Percentiles rank a stretch among this genome's conserved stretches.
phyloP scores from a whole-genome alignment of 306 rosid species.

The Astragalus glycyphyllos region DNA sequence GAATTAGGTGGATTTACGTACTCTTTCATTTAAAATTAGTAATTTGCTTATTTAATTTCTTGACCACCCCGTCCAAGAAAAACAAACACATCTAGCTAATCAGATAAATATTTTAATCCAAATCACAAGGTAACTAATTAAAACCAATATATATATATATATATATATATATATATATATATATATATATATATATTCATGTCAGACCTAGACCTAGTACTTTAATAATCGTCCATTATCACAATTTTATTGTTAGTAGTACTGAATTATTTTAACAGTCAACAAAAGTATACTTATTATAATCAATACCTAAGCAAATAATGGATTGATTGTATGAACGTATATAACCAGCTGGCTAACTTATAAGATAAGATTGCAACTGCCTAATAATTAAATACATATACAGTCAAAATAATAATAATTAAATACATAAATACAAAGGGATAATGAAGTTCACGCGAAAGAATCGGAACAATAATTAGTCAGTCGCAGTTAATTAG shows the following conservation, averaged over 20 bases:
- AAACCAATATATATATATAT: no score
- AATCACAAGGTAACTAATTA: slow-evolving; percentile 29
- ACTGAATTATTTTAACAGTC: slow-evolving; percentile 3
- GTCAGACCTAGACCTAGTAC: slow-evolving; percentile 30
- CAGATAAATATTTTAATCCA: slow-evolving; percentile 27
- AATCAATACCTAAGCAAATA: slow-evolving; percentile 14
- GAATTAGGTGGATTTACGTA: slow-evolving; percentile 15
- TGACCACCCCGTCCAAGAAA: slow-evolving; percentile 39
- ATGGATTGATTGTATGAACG: not conserved
- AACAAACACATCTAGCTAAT: slow-evolving; percentile 30
- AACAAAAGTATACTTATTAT: not conserved
- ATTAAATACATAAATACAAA: not conserved
- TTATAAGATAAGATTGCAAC: slow-evolving; percentile 37
- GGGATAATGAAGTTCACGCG: slow-evolving; percentile 31
- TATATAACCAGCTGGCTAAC: slow-evolving; percentile 42
- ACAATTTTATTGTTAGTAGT: not conserved
- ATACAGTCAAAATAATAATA: not conserved
- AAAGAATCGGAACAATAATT: slow-evolving; percentile 40
- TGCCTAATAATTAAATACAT: slow-evolving; percentile 28
- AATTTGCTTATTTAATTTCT: slow-evolving; percentile 37
- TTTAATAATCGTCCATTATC: slow-evolving; percentile 37
- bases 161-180: no score
- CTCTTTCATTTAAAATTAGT: slow-evolving; percentile 21
- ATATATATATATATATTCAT: slow-evolving; percentile 19
- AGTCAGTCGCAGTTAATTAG: slow-evolving; percentile 8